phyloP scores from a whole-genome alignment of 371 early-diverging fungal species.

The Mucor sp. region DNA sequence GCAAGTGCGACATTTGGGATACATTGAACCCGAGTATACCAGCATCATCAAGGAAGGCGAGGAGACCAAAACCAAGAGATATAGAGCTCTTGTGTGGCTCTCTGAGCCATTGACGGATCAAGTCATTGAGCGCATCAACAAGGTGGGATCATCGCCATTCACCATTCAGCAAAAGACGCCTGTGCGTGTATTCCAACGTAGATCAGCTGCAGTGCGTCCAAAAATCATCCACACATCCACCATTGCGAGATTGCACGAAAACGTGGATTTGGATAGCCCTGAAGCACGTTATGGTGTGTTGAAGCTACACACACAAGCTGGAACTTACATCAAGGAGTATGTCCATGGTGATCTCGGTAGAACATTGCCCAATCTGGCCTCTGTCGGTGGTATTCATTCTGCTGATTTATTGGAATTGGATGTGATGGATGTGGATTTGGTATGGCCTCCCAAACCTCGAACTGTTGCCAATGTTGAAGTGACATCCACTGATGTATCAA shows the following conservation, averaged over 20 bases:
- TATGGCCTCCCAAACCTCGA: slow-evolving; percentile 60
- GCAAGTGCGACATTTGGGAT: slow-evolving; percentile 54
- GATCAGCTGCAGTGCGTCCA: slow-evolving; percentile 74
- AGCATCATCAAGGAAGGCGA: slow-evolving; percentile 86
- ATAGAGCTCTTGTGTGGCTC: slow-evolving; percentile 79
- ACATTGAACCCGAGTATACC: slow-evolving; percentile 48
- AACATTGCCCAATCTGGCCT: slow-evolving; percentile 82
- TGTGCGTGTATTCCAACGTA: slow-evolving; percentile 88
- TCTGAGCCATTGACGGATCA: slow-evolving; percentile 56
- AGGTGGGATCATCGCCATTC: slow-evolving; percentile 47
- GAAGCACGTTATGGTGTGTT: slow-evolving; percentile 59
- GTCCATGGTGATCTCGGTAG: slow-evolving; percentile 96
- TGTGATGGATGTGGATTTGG: slow-evolving; percentile 78
- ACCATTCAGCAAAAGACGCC: slow-evolving; percentile 90
- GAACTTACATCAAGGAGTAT: slow-evolving; percentile 99
- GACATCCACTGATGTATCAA: neutral
- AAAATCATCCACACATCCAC: slow-evolving; percentile 66
- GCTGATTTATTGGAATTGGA: slow-evolving; percentile 90
- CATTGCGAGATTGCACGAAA: slow-evolving; percentile 17
- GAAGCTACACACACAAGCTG: slow-evolving; percentile 85
- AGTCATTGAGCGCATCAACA: slow-evolving; percentile 57
- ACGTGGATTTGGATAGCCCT: slow-evolving; percentile 11
- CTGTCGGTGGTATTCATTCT: slow-evolving; percentile 59
- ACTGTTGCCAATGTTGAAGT: neutral
- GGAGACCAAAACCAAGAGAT: slow-evolving; percentile 81